Evolutionary conservation across 1,284 basidiomycete species (phyloP).

Genomic region (Afroboletus lepidellus): DNA sequence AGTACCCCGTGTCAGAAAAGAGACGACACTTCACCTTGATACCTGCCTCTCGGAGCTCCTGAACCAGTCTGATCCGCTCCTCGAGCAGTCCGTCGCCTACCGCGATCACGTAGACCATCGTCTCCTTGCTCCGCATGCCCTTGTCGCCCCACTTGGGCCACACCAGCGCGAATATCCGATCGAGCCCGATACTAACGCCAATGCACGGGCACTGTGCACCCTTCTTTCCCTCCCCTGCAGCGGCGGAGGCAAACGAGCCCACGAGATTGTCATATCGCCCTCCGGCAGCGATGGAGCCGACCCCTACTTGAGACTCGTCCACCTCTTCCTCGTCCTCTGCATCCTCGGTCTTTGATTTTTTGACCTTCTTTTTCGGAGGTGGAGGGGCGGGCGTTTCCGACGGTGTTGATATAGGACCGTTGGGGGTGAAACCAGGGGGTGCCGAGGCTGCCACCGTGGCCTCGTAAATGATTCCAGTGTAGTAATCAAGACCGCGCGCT

Average conservation of each 20-base stretch:
- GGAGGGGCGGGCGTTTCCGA: slow-evolving; percentile 27
- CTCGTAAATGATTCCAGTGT: slow-evolving; percentile 99
- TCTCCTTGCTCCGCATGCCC: slow-evolving; percentile 84
- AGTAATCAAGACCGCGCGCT: slow-evolving; percentile 96
- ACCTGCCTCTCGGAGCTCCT: slow-evolving; percentile 82
- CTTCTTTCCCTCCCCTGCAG: slow-evolving; percentile 72
- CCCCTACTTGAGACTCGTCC: slow-evolving; percentile 91
- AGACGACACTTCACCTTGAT: slow-evolving; percentile 64
- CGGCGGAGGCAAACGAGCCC: slow-evolving; percentile 85
- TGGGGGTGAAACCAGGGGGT: slow-evolving; percentile 72
- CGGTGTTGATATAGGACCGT: slow-evolving; percentile 45
- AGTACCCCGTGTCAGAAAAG: not conserved
- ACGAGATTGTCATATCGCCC: slow-evolving; percentile 98
- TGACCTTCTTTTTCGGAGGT: slow-evolving; percentile 52
- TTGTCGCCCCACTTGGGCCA: slow-evolving; percentile 83
- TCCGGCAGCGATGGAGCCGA: slow-evolving; percentile 96
- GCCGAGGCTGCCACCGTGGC: slow-evolving; percentile 92
- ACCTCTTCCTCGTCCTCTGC: slow-evolving; percentile 77
- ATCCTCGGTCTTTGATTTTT: slow-evolving; percentile 44
- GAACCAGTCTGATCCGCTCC: slow-evolving; percentile 83
- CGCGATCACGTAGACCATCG: slow-evolving; percentile 92
- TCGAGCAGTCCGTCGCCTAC: slow-evolving; percentile 88
- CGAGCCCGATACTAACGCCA: slow-evolving; percentile 91
- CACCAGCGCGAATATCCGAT: slow-evolving; percentile 93
- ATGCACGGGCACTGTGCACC: slow-evolving; percentile 80